Evolutionary conservation across 805 yeast species (phyloP).

Genomic region (Ogataea angusta): DNA sequence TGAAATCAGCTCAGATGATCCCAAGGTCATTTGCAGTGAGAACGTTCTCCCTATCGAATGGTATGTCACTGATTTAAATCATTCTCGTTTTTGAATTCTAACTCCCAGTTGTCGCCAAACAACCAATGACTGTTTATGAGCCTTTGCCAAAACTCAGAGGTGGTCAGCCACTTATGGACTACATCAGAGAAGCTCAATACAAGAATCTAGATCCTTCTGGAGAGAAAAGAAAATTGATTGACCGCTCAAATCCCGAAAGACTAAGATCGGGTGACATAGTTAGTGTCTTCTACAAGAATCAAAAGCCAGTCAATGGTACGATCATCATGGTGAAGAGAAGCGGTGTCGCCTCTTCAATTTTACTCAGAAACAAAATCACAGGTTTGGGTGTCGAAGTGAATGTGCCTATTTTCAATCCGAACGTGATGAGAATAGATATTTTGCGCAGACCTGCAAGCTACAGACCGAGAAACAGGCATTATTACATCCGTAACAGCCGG

Average conservation of each 20-base stretch:
- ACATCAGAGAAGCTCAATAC: slow-evolving; percentile 49
- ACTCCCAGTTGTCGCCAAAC: slow-evolving; percentile 6
- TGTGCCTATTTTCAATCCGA: slow-evolving; percentile 78
- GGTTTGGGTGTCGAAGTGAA: slow-evolving; percentile 84
- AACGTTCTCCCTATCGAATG: background rate
- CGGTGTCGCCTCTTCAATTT: slow-evolving; percentile 68
- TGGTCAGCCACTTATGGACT: slow-evolving; percentile 44
- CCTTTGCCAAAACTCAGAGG: slow-evolving; percentile 48
- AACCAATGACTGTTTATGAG: slow-evolving; percentile 39
- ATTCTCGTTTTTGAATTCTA: background rate
- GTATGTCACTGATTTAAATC: background rate
- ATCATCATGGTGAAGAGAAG: slow-evolving; percentile 73
- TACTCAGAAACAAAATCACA: slow-evolving; percentile 76
- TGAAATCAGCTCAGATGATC: background rate
- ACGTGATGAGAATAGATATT: slow-evolving; percentile 71
- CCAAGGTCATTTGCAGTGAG: background rate
- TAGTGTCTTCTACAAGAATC: slow-evolving; percentile 64
- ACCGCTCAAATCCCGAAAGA: slow-evolving; percentile 42
- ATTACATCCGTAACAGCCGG: slow-evolving; percentile 79
- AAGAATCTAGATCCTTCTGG: slow-evolving; percentile 70
- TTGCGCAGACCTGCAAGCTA: slow-evolving; percentile 70
- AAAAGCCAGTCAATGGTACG: slow-evolving; percentile 73
- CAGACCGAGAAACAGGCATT: slow-evolving; percentile 80
- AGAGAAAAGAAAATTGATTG: slow-evolving; percentile 54
- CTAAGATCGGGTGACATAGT: slow-evolving; percentile 81